Evolutionary conservation across 2,329 filamentous ascomycete species (phyloP).

Genomic region (Claviceps citrina): DNA sequence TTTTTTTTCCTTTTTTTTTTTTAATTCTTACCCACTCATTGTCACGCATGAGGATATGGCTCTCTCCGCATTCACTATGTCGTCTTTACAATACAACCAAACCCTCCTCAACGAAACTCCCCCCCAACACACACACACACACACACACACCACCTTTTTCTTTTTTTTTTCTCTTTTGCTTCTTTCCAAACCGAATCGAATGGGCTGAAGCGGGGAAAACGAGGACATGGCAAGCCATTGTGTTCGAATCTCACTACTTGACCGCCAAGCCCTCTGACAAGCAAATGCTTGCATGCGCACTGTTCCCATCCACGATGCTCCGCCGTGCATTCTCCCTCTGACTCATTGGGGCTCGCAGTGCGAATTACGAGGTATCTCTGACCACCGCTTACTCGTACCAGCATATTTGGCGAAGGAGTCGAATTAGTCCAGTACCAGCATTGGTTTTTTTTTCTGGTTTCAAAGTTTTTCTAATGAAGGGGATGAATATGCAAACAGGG

Average conservation of each 20-base stretch:
- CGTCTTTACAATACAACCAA: background rate
- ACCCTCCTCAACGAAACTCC: background rate
- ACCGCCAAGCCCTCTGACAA: background rate
- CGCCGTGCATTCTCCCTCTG: no score
- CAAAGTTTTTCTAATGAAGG: constrained; percentile 4
- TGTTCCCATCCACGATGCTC: no score
- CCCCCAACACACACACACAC: no score
- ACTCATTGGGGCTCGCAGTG: background rate
- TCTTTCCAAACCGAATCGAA: background rate
- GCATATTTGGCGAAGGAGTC: constrained; percentile 19
- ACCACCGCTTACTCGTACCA: constrained; percentile 15
- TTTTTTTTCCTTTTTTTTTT: background rate
- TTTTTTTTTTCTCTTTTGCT: background rate
- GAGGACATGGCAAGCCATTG: background rate
- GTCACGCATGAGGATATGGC: background rate
- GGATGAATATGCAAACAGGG: constrained; percentile 6
- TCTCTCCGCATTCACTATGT: background rate
- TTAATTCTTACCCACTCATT: background rate
- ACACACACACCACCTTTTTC: background rate
- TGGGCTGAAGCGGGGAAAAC: no score
- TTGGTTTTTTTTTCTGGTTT: constrained; percentile 11
- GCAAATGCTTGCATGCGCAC: no score
- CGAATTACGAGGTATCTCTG: background rate
- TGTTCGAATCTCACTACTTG: background rate
- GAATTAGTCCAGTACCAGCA: constrained; percentile 13